These are phyloP conservation scores for Magnusiomyces tetraspermus DNA, from an alignment of 1,139 yeast genomes.

Conservation along the genomic window DNA sequence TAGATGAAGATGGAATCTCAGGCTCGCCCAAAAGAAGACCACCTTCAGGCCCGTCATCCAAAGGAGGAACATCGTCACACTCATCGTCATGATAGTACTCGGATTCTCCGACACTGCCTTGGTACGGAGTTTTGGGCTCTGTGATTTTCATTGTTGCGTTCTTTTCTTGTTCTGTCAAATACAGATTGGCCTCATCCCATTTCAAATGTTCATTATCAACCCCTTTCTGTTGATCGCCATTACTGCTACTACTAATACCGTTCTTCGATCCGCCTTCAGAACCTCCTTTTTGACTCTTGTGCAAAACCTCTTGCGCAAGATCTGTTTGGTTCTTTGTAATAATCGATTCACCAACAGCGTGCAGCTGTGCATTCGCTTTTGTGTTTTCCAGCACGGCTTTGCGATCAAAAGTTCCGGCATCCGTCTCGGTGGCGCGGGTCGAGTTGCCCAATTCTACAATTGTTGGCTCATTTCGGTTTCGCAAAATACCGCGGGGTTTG, in stretches of 20 bases:
- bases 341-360: conserved; percentile 25
- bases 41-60: conserved; percentile 33
- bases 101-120: conserved; percentile 80
- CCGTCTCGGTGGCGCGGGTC: neutral
- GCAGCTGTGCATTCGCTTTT: conserved; percentile 35
- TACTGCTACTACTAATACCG: neutral
- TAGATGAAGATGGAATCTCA: conserved; percentile 26
- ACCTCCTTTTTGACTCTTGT: conserved; percentile 28
- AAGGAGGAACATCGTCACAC: conserved; percentile 42
- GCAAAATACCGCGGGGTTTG: conserved; percentile 14
- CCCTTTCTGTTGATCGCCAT: neutral
- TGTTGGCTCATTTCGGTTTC: conserved; percentile 8
- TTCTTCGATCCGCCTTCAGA: neutral
- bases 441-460: neutral
- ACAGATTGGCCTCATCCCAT: conserved; percentile 68
- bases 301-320: conserved; percentile 12
- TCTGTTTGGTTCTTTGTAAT: conserved; percentile 7
- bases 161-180: conserved; percentile 59
- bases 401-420: conserved; percentile 31
- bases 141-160: conserved; percentile 75
- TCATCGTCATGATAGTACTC: conserved; percentile 75
- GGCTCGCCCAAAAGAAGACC: conserved; percentile 50
- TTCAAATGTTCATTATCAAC: conserved; percentile 36
- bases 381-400: conserved; percentile 42
- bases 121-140: conserved; percentile 96